Evolutionary conservation across 768 basidiomycete species (phyloP), one percentile per base, ranked within the genome.

Genomic region (Lactarius sanguifluus): DNA sequence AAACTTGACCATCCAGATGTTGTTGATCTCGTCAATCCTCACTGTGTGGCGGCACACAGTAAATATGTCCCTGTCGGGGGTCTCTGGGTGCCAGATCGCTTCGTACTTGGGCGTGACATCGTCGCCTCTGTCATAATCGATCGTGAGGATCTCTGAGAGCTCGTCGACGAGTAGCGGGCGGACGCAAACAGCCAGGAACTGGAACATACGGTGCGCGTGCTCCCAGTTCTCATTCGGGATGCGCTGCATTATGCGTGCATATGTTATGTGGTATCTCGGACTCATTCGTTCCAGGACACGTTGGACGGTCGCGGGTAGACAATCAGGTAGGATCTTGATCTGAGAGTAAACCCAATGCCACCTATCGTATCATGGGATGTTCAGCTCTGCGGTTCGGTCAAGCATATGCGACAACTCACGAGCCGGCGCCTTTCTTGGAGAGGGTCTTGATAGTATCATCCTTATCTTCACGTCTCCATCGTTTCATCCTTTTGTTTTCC

Each of bases 321-420:
- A 74, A 2, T 61, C 28, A 3, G 57, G 58, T 4, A 76, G 60
- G 52, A 62, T 57, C 23, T 64, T 67, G 23, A 76, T 36, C 55
- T 75, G 74, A 36, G 68, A 74, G 3, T 62, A 18, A 20, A 74
- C 70, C 66, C 71, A 73, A 5, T 70, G 68, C 62, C 73, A 75
- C 66, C 75, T 76, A 47, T 52, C 43, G 43, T 16, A 50, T 40
- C 36, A 38, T 8, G 55, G 25, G 20, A 16, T 23, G 40, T 34
- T 23, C 38, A 25, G 23, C 15, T 41, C 20, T 36, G 18, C 23
- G 47, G 13, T 60, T 1, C 16, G n/a, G 52, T 45, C n/a, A 41
- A 13, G 18, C 10, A 54, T 30, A 30, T 0, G 28, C 32, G n/a
- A 54, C 47, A 20, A 68, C 67, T 65, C 38, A 68, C 67, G 50